These are phyloP conservation scores for Physcomitrium patens DNA, from an alignment of 225 moss, liverwort and hornwort genomes.

Conservation along the genomic window DNA sequence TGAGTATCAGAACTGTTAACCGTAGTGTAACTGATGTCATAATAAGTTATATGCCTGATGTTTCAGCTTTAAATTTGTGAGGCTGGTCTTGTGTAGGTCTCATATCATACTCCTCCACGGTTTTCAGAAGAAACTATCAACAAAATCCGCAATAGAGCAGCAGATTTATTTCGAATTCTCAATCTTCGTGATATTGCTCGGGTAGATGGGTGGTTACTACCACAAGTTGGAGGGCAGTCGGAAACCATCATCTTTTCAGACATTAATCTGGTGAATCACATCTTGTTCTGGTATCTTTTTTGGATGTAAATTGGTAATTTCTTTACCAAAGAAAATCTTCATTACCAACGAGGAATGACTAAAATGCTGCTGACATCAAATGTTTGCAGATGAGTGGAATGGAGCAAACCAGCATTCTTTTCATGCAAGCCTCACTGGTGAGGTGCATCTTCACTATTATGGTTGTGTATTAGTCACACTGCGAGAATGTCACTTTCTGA, in stretches of 20 bases:
- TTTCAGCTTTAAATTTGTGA: slow-evolving; percentile 10
- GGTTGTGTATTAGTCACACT: slow-evolving; percentile 2
- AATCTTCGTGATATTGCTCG: slow-evolving; percentile 90
- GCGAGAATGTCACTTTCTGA: slow-evolving; percentile 14
- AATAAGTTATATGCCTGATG: background rate
- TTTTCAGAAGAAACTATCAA: slow-evolving; percentile 61
- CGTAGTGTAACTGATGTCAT: slow-evolving; percentile 15
- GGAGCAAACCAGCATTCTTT: slow-evolving; percentile 99
- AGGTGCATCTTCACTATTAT: slow-evolving; percentile 10
- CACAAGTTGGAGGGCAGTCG: slow-evolving; percentile 29
- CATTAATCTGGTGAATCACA: slow-evolving; percentile 36
- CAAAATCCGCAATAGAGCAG: slow-evolving; percentile 79
- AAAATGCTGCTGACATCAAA: slow-evolving; percentile 26
- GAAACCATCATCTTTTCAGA: slow-evolving; percentile 67
- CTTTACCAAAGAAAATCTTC: background rate
- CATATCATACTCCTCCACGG: slow-evolving; percentile 86
- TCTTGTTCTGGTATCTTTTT: slow-evolving; percentile 18
- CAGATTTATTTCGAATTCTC: slow-evolving; percentile 68
- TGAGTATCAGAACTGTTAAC: background rate
- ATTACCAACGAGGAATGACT: slow-evolving; percentile 11
- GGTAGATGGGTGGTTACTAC: slow-evolving; percentile 90
- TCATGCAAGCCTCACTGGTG: slow-evolving; percentile 95
- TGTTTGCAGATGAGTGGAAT: slow-evolving; percentile 87
- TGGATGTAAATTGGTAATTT: background rate
- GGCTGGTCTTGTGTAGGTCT: slow-evolving; percentile 55